Conservation (phyloP, 75 land plant genomes). For the Pinus taeda region DNA sequence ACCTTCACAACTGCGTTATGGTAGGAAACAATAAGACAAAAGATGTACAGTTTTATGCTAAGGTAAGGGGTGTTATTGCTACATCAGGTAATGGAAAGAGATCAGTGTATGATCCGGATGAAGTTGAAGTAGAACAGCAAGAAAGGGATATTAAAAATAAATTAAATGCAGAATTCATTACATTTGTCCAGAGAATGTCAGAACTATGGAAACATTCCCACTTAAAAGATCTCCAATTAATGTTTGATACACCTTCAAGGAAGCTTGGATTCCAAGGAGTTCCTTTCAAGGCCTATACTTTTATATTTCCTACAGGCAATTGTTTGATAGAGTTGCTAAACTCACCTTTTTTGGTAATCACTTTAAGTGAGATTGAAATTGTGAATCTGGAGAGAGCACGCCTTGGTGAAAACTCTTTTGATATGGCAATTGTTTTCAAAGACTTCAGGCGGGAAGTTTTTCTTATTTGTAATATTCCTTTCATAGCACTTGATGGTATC, state of each 20-base stretch:
- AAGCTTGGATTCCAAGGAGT: slow-evolving; percentile 54
- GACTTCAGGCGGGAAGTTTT: slow-evolving; percentile 44
- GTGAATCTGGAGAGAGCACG: slow-evolving; percentile 52
- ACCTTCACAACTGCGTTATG: slow-evolving; percentile 44
- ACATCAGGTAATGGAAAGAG: slow-evolving; percentile 32
- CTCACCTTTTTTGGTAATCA: slow-evolving; percentile 39
- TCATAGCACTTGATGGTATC: slow-evolving; percentile 35
- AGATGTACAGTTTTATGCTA: slow-evolving; percentile 47
- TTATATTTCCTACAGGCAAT: slow-evolving; percentile 49
- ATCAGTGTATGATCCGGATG: slow-evolving; percentile 31
- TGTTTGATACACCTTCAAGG: slow-evolving; percentile 40
- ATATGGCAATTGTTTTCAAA: slow-evolving; percentile 49
- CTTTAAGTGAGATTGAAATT: slow-evolving; percentile 50
- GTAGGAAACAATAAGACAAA: slow-evolving; percentile 51
- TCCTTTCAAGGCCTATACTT: slow-evolving; percentile 38
- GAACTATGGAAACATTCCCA: slow-evolving; percentile 48
- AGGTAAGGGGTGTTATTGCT: slow-evolving; percentile 44
- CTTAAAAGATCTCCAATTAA: slow-evolving; percentile 31
- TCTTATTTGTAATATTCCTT: slow-evolving; percentile 46
- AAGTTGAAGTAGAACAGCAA: slow-evolving; percentile 48
- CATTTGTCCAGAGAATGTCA: slow-evolving; percentile 43
- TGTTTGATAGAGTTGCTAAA: slow-evolving; percentile 49
- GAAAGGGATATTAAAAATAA: slow-evolving; percentile 37
- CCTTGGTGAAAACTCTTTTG: slow-evolving; percentile 43
- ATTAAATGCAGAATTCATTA: slow-evolving; percentile 33